phyloP scores from a whole-genome alignment of 352 stramenopile genomes.

The Blastocystis sp. region DNA sequence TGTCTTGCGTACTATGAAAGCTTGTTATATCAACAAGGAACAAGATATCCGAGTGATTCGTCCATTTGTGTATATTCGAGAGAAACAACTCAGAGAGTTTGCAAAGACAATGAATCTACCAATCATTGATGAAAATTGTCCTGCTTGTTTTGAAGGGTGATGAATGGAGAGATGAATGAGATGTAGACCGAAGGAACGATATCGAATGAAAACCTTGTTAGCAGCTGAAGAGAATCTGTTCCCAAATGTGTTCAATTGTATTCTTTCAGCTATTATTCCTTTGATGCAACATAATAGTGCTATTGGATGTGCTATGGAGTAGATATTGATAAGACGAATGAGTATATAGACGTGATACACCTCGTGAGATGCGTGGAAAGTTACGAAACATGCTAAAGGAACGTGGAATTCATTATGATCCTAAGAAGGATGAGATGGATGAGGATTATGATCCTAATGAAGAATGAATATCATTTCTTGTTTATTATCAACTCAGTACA shows the following conservation, averaged over 20 bases:
- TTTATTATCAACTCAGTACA: not conserved
- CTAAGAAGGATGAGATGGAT: slow-evolving; percentile 19
- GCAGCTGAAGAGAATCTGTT: slow-evolving; percentile 84
- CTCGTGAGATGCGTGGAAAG: slow-evolving; percentile 40
- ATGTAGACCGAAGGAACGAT: slow-evolving; percentile 74
- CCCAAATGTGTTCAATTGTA: slow-evolving; percentile 72
- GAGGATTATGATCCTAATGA: not conserved
- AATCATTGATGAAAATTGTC: slow-evolving; percentile 97
- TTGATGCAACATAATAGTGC: slow-evolving; percentile 57
- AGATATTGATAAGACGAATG: not conserved
- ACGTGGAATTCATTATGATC: not conserved
- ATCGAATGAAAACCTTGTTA: slow-evolving; percentile 92
- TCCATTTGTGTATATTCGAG: slow-evolving; percentile 86
- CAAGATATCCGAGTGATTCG: slow-evolving; percentile 87
- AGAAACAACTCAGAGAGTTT: slow-evolving; percentile 84
- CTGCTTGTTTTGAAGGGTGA: slow-evolving; percentile 89
- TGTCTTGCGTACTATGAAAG: slow-evolving; percentile 94
- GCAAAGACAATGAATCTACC: slow-evolving; percentile 78
- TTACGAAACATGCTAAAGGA: not conserved
- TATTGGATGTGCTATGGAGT: slow-evolving; percentile 47
- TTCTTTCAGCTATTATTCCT: slow-evolving; percentile 64
- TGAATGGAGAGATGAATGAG: not conserved
- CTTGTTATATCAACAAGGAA: slow-evolving; percentile 89
- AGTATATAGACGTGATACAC: slow-evolving; percentile 28
- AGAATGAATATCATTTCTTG: not conserved